phyloP scores from a whole-genome alignment of 1,284 basidiomycete genomes.

The Irpex sp. region DNA sequence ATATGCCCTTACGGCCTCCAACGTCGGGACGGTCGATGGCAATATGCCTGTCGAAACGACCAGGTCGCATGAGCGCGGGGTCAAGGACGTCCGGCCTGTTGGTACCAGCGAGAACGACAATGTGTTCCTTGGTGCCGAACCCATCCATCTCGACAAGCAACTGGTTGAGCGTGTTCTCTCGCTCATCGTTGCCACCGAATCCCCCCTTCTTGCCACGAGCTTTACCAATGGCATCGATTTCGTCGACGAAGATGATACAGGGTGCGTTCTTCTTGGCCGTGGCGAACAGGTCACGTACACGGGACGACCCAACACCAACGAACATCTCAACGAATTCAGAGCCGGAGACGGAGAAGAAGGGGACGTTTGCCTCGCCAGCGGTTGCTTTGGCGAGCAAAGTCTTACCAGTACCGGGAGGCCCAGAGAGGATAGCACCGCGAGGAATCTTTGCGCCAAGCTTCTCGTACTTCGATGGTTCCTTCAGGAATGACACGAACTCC shows the following conservation, averaged over 20 bases:
- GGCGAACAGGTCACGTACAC: slow-evolving; percentile 96
- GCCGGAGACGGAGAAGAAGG: slow-evolving; percentile 97
- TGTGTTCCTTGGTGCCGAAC: slow-evolving; percentile 93
- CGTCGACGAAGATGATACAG: slow-evolving; percentile 97
- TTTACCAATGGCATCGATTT: slow-evolving; percentile 99
- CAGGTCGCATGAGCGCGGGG: slow-evolving; percentile 92
- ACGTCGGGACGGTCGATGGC: slow-evolving; percentile 96
- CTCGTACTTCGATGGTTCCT: slow-evolving; percentile 94
- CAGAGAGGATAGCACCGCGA: slow-evolving; percentile 95
- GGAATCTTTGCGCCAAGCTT: slow-evolving; percentile 98
- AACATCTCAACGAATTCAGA: slow-evolving; percentile 99
- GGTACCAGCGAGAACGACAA: slow-evolving; percentile 96
- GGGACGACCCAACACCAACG: slow-evolving; percentile 96
- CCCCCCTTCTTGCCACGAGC: slow-evolving; percentile 85
- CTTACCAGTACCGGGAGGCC: slow-evolving; percentile 98
- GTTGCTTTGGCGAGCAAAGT: slow-evolving; percentile 98
- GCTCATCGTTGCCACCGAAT: slow-evolving; percentile 96
- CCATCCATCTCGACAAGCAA: slow-evolving; percentile 99
- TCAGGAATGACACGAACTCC: slow-evolving; percentile 99
- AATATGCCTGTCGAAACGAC: slow-evolving; percentile 97
- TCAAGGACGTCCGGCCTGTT: slow-evolving; percentile 97
- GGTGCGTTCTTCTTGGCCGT: slow-evolving; percentile 98
- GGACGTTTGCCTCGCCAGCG: slow-evolving; percentile 95
- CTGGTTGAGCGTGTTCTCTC: slow-evolving; percentile 97
- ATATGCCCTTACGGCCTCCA: slow-evolving; percentile 91